These are phyloP conservation scores for Coelastrella sp. DNA, from an alignment of 139 green algal species.

Conservation along the genomic window DNA sequence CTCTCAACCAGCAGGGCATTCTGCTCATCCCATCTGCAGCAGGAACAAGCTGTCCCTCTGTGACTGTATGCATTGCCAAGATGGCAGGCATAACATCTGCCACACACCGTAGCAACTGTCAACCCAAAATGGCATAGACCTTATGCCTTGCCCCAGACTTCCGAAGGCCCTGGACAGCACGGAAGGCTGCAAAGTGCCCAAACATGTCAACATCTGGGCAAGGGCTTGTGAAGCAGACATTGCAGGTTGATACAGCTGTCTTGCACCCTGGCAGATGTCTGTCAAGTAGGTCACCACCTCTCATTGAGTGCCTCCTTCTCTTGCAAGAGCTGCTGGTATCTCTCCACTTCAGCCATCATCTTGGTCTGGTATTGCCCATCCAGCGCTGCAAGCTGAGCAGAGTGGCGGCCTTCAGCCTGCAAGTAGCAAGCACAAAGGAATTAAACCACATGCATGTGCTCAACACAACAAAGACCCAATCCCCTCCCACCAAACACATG, in stretches of 20 bases:
- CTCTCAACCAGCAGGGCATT: conserved; percentile 82
- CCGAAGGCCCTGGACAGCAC: not conserved
- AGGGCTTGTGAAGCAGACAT: too few species aligned
- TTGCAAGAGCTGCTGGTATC: conserved; percentile 74
- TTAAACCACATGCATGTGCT: not conserved
- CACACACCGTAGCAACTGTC: too few species aligned
- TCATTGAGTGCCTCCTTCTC: conserved; percentile 86
- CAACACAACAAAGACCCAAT: not conserved
- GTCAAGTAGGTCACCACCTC: not conserved
- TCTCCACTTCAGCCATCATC: conserved; percentile 90
- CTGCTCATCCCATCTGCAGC: conserved; percentile 85
- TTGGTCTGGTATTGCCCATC: conserved; percentile 88
- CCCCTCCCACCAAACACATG: not conserved
- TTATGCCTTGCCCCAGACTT: not conserved
- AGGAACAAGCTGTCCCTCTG: not conserved
- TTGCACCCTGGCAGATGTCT: too few species aligned
- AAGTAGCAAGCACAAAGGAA: not conserved
- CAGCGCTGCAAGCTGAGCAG: conserved; percentile 68
- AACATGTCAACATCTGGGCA: too few species aligned
- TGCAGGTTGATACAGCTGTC: too few species aligned
- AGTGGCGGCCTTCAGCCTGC: conserved; percentile 70
- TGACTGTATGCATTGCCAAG: not conserved
- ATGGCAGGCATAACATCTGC: not conserved
- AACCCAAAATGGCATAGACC: too few species aligned
- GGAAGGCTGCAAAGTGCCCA: not conserved